Evolutionary conservation across 1,139 yeast genomes (phyloP), one percentile per base, ranked within the genome.

Genomic region (Taiozyma sp.): DNA sequence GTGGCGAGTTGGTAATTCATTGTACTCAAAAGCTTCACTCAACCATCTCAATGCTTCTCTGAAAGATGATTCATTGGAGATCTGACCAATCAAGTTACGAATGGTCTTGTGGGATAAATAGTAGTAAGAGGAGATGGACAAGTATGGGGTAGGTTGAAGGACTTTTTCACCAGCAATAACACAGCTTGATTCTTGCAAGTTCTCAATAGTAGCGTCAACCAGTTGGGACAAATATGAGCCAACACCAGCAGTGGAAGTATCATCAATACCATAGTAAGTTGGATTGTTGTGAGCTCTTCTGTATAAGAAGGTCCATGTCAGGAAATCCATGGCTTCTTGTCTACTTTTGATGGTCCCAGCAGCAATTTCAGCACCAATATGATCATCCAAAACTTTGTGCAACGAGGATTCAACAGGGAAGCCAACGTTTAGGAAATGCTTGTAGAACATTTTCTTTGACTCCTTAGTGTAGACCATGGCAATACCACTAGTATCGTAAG

Each of bases 351-450:
- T 88, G 0, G 97, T 86, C 1, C 97, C 96, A 2, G 96, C 83
- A 0, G 96, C 80, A 45, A 93, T 88, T 65, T 95, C 99, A 4
- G 99, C 99, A 65, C 98, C 99, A 65, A 93, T 76, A 73, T 95
- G 99, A 68, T 93, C 87, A 68, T 90, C 97, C 62, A 95, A 72
- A 4, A 89, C 96, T 63, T 91, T 91, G 68, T 93, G 98, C 54
- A 93, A 73, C 1, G 97, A 89, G 0, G 97, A 90, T 67, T 93
- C 99, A 14, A 95, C 99, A 0, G 99, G 99, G 71, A 95, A 93
- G 0, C 99, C 99, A 55, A 90, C 84, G 65, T 93, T 95, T 62
- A 93, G 70, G 67, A 93, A 93, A 68, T 95, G 97, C 65, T 93
- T 93, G 72, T 95, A 93, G 64, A 92, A 95, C 65, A 84, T 80